Evolutionary conservation across 2,329 filamentous ascomycete genomes (phyloP).

Genomic region (Trichoderma koningiopsis): DNA sequence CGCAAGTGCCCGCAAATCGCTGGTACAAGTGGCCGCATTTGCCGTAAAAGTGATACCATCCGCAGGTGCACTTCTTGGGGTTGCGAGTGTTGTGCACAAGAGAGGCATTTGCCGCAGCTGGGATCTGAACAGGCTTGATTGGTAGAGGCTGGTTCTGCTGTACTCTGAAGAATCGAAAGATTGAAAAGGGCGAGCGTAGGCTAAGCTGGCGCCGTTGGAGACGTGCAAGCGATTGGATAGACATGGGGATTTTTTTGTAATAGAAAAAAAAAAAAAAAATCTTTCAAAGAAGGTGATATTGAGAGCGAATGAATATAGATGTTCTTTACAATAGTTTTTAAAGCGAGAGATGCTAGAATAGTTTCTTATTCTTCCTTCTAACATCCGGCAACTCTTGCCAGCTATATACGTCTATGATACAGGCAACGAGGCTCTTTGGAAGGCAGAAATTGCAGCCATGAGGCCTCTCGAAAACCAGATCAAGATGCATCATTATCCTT

Average conservation of each 20-base stretch:
- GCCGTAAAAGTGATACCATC: not conserved
- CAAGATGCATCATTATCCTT: not conserved
- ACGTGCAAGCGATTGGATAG: not conserved
- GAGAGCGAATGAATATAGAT: not conserved
- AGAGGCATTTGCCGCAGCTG: not conserved
- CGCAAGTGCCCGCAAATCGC: not conserved
- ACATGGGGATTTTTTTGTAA: not conserved
- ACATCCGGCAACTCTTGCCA: not conserved
- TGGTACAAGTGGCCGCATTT: not conserved
- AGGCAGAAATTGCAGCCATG: not conserved
- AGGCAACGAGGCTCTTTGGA: not conserved
- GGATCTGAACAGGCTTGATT: not conserved
- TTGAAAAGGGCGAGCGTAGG: not conserved
- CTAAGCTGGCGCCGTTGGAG: not conserved
- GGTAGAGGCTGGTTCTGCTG: not conserved
- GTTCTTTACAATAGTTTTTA: not conserved
- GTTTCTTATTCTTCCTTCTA: not conserved
- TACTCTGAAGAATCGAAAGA: not conserved
- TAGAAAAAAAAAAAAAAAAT: not conserved
- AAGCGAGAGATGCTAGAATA: not conserved
- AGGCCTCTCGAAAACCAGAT: not conserved
- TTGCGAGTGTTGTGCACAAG: not conserved
- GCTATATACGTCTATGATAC: not conserved
- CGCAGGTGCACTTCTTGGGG: not conserved
- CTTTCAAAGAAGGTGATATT: not conserved